These are phyloP conservation scores for Fonsecaea pugnacius DNA, from an alignment of 2,329 filamentous ascomycete genomes.

Conservation along the genomic window DNA sequence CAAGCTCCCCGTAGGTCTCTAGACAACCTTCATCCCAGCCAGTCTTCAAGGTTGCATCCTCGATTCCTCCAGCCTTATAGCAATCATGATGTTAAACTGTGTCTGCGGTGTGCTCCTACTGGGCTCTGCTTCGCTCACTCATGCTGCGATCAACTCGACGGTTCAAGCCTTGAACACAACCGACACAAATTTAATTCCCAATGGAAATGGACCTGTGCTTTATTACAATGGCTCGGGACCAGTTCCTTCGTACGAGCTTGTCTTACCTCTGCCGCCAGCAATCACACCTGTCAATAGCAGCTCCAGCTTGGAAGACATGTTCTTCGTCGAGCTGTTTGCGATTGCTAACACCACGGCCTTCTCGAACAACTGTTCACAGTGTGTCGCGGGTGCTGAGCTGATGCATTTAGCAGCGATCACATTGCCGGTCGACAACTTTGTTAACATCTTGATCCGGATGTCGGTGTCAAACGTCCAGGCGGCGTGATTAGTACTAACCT, in stretches of 20 bases:
- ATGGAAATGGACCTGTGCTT: background rate
- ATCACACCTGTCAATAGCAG: background rate
- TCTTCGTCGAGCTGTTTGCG: background rate
- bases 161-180: background rate
- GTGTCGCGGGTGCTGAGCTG: background rate
- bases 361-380: conserved; percentile 1
- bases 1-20: background rate
- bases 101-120: background rate
- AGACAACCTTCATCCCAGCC: background rate
- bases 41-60: background rate
- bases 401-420: background rate
- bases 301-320: background rate
- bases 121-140: background rate
- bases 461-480: background rate
- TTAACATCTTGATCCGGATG: conserved; percentile 1
- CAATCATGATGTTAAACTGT: conserved; percentile 1
- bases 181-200: background rate
- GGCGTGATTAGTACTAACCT: background rate
- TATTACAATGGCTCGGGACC: conserved; percentile 1
- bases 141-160: background rate
- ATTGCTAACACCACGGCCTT: background rate
- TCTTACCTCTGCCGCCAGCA: background rate
- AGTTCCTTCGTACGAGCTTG: background rate
- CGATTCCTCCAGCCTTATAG: background rate
- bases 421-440: conserved; percentile 1